These are phyloP conservation scores for Vigna nakashimae DNA, from an alignment of 306 rosid species.

Conservation along the genomic window DNA sequence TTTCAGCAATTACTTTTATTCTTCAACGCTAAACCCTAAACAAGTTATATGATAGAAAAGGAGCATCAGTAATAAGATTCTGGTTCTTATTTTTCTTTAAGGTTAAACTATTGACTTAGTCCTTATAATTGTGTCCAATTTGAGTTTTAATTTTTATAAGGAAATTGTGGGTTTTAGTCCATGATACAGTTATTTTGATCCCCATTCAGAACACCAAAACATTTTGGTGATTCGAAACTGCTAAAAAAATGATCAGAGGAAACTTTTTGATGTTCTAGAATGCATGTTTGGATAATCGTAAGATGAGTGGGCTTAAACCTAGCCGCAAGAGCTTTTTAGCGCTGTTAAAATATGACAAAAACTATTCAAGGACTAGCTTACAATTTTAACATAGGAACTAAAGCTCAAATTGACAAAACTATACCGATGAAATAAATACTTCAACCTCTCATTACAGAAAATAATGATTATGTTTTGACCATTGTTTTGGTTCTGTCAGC, in stretches of 20 bases:
- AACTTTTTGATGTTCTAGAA: not conserved
- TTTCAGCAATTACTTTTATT: not conserved
- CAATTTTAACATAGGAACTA: not conserved
- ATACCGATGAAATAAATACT: not conserved
- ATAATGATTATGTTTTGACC: conserved; percentile 17
- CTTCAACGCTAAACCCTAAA: conserved; percentile 23
- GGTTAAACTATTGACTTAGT: not conserved
- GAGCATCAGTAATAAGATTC: not conserved
- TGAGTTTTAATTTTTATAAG: not conserved
- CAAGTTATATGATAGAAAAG: conserved; percentile 4
- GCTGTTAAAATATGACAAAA: not conserved
- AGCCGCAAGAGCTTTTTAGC: not conserved
- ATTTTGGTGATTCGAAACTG: not conserved
- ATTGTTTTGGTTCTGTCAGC: conserved; percentile 50
- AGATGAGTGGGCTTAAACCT: no score
- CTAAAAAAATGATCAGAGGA: not conserved
- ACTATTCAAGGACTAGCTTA: not conserved
- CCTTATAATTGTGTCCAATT: not conserved
- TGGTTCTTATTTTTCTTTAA: not conserved
- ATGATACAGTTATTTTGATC: not conserved
- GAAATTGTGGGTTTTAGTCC: not conserved
- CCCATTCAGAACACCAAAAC: not conserved
- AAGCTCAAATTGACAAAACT: not conserved
- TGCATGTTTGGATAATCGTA: no score
- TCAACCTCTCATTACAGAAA: not conserved